phyloP scores from a whole-genome alignment of 345 rosid genomes.

The Gossypium mustelinum region DNA sequence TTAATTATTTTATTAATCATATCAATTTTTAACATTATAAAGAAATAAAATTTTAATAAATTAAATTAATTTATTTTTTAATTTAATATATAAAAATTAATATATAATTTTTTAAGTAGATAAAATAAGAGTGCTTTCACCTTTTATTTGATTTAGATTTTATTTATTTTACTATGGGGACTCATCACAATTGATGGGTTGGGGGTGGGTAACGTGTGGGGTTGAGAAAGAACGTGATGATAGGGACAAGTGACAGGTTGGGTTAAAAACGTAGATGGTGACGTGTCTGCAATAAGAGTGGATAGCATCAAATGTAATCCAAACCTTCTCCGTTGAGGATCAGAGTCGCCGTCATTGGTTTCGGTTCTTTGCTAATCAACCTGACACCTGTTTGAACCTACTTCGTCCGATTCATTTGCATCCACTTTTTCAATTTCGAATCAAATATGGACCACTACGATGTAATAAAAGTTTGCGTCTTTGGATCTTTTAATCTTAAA shows the following conservation, averaged over 20 bases:
- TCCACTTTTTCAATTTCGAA: not conserved
- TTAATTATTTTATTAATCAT: no score
- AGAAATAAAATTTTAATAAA: no score
- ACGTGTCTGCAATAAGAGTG: not conserved
- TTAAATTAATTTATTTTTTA: no score
- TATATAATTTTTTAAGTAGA: no score
- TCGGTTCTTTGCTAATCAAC: not conserved
- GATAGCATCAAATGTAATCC: not conserved
- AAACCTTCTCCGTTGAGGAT: not conserved
- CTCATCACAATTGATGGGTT: no score
- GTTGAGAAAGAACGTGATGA: not conserved
- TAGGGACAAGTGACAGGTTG: not conserved
- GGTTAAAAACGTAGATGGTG: not conserved
- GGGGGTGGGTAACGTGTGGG: no score
- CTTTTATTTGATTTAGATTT: no score
- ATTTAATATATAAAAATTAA: no score
- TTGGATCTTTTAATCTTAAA: no score
- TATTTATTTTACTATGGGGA: no score
- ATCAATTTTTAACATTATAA: no score
- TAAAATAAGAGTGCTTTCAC: no score
- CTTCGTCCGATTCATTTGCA: not conserved
- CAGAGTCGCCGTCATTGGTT: not conserved
- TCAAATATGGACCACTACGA: not conserved
- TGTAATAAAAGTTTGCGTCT: not conserved
- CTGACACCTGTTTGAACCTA: not conserved